Conservation (phyloP, 2,329 filamentous ascomycete genomes). For the Fusarium illudens region DNA sequence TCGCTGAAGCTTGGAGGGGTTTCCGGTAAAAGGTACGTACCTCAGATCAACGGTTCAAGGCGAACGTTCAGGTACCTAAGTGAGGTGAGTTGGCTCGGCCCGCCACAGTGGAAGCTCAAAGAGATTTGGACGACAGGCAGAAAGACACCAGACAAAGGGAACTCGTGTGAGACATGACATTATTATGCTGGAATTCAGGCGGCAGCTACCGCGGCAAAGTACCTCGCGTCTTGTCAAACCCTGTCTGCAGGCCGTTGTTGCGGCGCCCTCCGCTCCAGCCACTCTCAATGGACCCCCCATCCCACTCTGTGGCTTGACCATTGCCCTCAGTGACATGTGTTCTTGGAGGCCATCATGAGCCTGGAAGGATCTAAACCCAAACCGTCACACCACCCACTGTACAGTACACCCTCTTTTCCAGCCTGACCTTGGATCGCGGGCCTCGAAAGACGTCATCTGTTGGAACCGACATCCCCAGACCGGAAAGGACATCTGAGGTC, state of each 20-base stretch:
- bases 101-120: background rate
- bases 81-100: background rate
- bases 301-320: constrained; percentile 2
- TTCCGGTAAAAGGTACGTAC: constrained; percentile 28
- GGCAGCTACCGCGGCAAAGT: background rate
- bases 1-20: constrained; percentile 31
- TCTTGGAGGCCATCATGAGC: constrained; percentile 4
- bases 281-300: background rate
- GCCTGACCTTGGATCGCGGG: constrained; percentile 4
- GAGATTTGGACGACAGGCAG: background rate
- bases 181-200: background rate
- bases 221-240: background rate
- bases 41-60: background rate
- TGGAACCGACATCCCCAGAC: background rate
- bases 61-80: no score
- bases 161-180: background rate
- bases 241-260: constrained; percentile 1
- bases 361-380: constrained; percentile 6
- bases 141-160: background rate
- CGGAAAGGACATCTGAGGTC: background rate
- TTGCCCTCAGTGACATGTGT: background rate
- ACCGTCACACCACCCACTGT: constrained; percentile 14
- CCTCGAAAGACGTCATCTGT: constrained; percentile 28
- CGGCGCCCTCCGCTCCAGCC: constrained; percentile 3
- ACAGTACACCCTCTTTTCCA: background rate